Base-by-base conservation (phyloP, 1,284 basidiomycete genomes). In the Inonotus obliquus region DNA sequence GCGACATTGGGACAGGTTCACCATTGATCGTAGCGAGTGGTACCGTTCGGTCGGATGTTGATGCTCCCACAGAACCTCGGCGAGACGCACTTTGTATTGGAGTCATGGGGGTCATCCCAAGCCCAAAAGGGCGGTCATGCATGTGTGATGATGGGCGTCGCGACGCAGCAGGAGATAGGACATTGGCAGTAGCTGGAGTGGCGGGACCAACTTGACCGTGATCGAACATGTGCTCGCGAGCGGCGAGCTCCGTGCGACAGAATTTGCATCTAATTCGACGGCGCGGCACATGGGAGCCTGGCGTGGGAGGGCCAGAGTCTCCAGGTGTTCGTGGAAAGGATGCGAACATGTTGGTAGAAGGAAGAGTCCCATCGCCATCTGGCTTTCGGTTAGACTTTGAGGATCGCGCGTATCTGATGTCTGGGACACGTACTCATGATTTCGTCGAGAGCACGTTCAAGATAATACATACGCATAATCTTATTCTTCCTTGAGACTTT, bases 191-290 rank as follows among this genome's bases (percentile, higher is more conserved):
- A 59, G 65, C 80, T 2, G 86, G 86, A 0, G 86, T 87, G 1
- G 83, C 76, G 4, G 87, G 83, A 0, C 85, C 86, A 7, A 89
- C 76, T 66, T 90, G 86, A 4, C 92, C 92, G 69, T 96, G 94
- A 70, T 94, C 91, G 62, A 95, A 82, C 89, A 96, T 94, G 72
- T 96, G 91, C 70, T 96, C 94, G 25, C 92, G 81, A 0, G 91
- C 84, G 0, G 94, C 94, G 13, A 96, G 80, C 69, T 94, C 92
- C 61, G 89, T 86, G 64, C 92, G 89, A 66, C 29, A 55, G 86
- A 91, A 94, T 73, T 91, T 95, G 76, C 94, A 97, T 65, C 94
- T 79, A 65, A 97, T 92, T 57, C 83, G 78, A 48, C 89, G 79
- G 29, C 82, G 80, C n/a, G 74, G 76, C 19, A 57, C 39, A 17